phyloP scores from a whole-genome alignment of 225 moss, liverwort and hornwort species.

The Pseudisothecium myosuroides region DNA sequence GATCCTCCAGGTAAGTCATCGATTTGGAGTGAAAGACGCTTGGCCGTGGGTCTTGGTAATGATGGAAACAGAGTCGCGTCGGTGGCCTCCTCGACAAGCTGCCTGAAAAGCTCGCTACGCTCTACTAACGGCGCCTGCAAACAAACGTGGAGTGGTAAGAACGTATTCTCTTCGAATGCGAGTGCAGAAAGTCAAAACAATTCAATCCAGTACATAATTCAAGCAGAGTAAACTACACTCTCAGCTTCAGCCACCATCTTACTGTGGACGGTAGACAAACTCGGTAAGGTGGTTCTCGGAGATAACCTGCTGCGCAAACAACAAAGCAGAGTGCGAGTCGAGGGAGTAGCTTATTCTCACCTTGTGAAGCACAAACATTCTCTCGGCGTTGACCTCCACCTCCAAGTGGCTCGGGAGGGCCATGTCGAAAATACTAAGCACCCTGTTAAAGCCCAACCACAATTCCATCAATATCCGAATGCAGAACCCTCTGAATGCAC shows the following conservation, averaged over 20 bases:
- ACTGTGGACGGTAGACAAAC: background rate
- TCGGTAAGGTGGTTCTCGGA: background rate
- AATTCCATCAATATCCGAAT: background rate
- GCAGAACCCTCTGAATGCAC: background rate
- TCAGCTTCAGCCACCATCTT: background rate
- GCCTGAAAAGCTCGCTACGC: slow-evolving; percentile 49
- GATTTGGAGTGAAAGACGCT: slow-evolving; percentile 53
- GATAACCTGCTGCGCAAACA: background rate
- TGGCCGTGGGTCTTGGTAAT: slow-evolving; percentile 6
- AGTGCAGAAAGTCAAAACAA: background rate
- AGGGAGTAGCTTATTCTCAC: slow-evolving; percentile 14
- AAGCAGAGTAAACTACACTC: background rate
- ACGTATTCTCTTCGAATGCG: background rate
- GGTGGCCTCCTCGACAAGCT: slow-evolving; percentile 35
- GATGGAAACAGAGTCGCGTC: slow-evolving; percentile 10
- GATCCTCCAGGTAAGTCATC: slow-evolving; percentile 72
- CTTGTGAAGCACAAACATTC: slow-evolving; percentile 55
- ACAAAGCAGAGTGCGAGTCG: background rate
- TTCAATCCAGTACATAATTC: background rate
- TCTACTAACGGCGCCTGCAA: slow-evolving; percentile 51
- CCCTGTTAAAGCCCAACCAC: slow-evolving; percentile 2
- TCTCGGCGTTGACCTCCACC: slow-evolving; percentile 69
- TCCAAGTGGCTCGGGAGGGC: slow-evolving; percentile 48
- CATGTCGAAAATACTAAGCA: slow-evolving; percentile 13
- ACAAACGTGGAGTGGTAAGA: background rate